phyloP scores from a whole-genome alignment of 192 early-diverging fungal genomes.

The Backusella psychrophila region DNA sequence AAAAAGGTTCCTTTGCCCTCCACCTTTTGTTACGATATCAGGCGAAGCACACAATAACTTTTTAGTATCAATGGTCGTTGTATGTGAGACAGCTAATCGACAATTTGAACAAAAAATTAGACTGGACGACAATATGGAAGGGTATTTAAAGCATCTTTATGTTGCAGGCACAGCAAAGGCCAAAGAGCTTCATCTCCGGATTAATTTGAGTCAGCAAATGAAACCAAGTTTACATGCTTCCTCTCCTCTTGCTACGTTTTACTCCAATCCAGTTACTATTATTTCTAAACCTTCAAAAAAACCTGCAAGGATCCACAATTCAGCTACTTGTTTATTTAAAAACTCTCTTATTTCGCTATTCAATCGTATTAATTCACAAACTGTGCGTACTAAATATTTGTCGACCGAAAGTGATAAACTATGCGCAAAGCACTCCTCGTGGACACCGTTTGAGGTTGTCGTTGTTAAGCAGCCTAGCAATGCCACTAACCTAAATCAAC shows the following conservation, averaged over 20 bases:
- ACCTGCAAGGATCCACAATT: conserved; percentile 77
- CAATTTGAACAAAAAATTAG: conserved; percentile 44
- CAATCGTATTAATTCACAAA: conserved; percentile 92
- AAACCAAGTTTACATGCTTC: conserved; percentile 15
- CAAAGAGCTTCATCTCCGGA: conserved; percentile 70
- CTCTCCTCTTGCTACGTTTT: conserved; percentile 58
- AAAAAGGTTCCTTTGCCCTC: conserved; percentile 81
- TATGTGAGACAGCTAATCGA: conserved; percentile 31
- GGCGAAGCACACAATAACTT: conserved; percentile 43
- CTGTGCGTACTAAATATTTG: conserved; percentile 84
- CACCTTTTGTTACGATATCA: conserved; percentile 56
- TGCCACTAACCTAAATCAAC: neutral
- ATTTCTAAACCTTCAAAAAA: conserved; percentile 95
- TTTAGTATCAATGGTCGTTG: conserved; percentile 31
- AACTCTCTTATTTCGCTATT: conserved; percentile 80
- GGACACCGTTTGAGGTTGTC: conserved; percentile 59
- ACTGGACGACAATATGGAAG: conserved; percentile 50
- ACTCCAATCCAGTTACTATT: conserved; percentile 74
- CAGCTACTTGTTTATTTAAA: conserved; percentile 70
- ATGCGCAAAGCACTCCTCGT: conserved; percentile 58
- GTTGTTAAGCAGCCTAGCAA: conserved; percentile 28
- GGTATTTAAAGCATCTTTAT: conserved; percentile 72
- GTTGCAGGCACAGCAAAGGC: conserved; percentile 79
- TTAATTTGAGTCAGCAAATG: conserved; percentile 48
- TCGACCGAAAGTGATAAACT: conserved; percentile 54